Evolutionary conservation across 495 filamentous ascomycete species (phyloP), one percentile per base, ranked within the genome.

Genomic region (Penicillium antarcticum): DNA sequence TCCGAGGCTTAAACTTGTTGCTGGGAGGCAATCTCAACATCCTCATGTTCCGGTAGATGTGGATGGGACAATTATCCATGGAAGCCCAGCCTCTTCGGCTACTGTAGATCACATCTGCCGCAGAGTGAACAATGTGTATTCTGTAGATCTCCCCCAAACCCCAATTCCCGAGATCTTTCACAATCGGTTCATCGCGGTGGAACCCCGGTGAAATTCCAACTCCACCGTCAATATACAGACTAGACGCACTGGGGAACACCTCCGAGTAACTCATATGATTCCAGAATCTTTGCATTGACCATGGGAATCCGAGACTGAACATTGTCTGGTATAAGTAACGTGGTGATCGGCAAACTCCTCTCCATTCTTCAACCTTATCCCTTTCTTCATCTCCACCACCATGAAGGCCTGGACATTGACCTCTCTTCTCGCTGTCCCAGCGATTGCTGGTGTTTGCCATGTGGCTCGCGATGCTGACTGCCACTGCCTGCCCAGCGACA

Each of bases 401-500:
- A 70, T 70, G 67, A 68, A 70, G 62, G 37, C 49, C 29, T 65
- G 57, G 60, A 37, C 46, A 31, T 51, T 62, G 18, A 42, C 50
- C 21, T 51, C 55, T 13, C 18, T 61, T 13, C 52, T 70, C 16
- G 24, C 58, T 18, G 56, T 57, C 1, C 37, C 52, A 17, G 55
- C 46, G 14, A 12, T 56, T 29, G 58, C 56, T n/a, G 45, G 48
- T 36, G 38, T 39, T 29, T 29, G 26, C 26, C 26, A 6, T 7
- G 2, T 29, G 5, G 26, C 26, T 29, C 26, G 13, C 35, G 45
- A n/a, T 5, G 33, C 19, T n/a, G 19, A 52, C 11, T 62, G 60
- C 10, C 60, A 52, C 46, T 62, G 56, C 46, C 33, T 62, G 33
- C 70, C 70, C 10, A 51, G 45, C 3, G 75, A 79, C 42, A 36